These are phyloP conservation scores for Pseudogymnoascus verrucosus DNA, from an alignment of 2,329 filamentous ascomycete species.

Conservation along the genomic window DNA sequence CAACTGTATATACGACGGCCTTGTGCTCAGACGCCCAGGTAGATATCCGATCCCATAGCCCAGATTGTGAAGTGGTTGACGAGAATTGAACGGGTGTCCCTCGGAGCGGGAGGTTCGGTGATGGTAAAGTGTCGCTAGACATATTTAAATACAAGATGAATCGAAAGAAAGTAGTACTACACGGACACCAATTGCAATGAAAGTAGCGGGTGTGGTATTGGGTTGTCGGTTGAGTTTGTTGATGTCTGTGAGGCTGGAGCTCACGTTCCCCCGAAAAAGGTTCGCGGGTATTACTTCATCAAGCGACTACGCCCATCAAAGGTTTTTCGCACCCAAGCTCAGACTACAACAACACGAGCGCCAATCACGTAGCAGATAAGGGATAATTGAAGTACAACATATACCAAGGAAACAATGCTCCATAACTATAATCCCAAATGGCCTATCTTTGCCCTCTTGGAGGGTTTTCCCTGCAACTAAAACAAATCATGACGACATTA, in stretches of 20 bases:
- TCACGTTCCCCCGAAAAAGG: slow-evolving; percentile 10
- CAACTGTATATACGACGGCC: slow-evolving; percentile 90
- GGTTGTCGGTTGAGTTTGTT: slow-evolving; percentile 5
- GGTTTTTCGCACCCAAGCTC: slow-evolving; percentile 6
- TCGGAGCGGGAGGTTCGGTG: slow-evolving; percentile 5
- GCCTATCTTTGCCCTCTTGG: not conserved
- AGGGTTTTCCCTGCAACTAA: not conserved
- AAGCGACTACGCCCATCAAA: not conserved
- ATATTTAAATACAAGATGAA: slow-evolving; percentile 12
- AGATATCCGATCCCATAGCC: slow-evolving; percentile 73
- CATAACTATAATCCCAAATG: not conserved
- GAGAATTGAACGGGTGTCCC: slow-evolving; percentile 19
- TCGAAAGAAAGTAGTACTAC: slow-evolving; percentile 7
- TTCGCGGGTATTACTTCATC: slow-evolving; percentile 10
- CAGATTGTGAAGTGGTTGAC: slow-evolving; percentile 24
- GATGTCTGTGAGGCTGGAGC: slow-evolving; percentile 8
- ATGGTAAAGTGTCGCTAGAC: slow-evolving; percentile 6
- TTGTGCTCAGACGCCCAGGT: slow-evolving; percentile 95
- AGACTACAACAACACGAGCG: not conserved
- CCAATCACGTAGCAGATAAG: not conserved
- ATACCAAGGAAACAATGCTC: not conserved
- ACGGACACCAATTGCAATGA: slow-evolving; percentile 6
- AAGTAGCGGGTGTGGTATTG: slow-evolving; percentile 4
- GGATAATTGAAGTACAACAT: not conserved
- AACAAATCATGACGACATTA: slow-evolving; percentile 6